A percentile compares a stretch with the other conserved stretches of the same genome.
Conservation (phyloP, 1,284 basidiomycete genomes). For the Puccinia coronata region DNA sequence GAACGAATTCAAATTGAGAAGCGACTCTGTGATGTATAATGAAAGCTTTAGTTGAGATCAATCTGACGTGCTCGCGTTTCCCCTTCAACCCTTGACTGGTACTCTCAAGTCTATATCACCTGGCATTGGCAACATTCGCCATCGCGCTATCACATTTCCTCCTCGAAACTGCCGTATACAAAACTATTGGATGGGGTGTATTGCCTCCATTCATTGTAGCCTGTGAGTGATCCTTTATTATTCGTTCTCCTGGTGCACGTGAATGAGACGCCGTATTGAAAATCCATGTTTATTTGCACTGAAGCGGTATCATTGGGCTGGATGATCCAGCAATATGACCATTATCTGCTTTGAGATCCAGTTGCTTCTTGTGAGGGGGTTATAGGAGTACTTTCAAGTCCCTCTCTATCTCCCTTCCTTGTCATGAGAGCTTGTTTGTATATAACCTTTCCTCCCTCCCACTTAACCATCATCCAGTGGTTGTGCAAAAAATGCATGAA, state of each 20-base stretch:
- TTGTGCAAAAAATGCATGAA: too few species aligned
- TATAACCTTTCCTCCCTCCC: too few species aligned
- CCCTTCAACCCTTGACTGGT: not conserved
- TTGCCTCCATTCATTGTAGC: constrained; percentile 81
- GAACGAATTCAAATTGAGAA: too few species aligned
- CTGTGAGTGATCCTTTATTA: constrained; percentile 65
- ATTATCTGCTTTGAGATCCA: not conserved
- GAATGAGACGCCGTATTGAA: not conserved
- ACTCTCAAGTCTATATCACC: constrained; percentile 75
- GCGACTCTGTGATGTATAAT: too few species aligned
- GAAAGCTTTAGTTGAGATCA: not conserved
- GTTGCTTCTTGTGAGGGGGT: not conserved
- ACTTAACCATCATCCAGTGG: too few species aligned
- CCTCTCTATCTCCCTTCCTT: too few species aligned
- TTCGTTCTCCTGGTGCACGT: not conserved
- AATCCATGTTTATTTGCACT: not conserved
- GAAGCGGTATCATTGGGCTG: not conserved
- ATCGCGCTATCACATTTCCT: constrained; percentile 86
- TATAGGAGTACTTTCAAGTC: too few species aligned
- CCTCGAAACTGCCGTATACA: constrained; percentile 80
- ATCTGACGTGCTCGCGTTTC: too few species aligned
- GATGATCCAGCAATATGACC: not conserved
- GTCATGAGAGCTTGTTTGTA: too few species aligned
- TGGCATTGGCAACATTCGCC: constrained; percentile 81
- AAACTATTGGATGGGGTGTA: constrained; percentile 65